A percentile compares a stretch with the other conserved stretches of the same genome.
Conservation (phyloP, 1,139 yeast genomes). For the Spencermartinsiella ligniputridi region DNA sequence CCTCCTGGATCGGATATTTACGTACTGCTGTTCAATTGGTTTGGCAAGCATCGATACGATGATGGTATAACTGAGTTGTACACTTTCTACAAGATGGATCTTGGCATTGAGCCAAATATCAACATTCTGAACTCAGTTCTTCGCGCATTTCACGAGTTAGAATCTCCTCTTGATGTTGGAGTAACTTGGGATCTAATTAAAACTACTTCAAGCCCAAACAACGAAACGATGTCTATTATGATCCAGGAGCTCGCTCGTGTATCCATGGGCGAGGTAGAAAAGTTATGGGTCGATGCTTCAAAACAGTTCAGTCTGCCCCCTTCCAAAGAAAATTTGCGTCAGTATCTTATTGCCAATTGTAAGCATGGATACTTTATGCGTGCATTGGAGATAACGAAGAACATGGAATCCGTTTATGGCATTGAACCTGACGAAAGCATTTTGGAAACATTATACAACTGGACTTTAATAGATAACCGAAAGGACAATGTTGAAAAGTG, state of each 20-base stretch:
- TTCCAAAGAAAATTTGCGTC: slow-evolving; percentile 51
- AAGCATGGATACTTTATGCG: slow-evolving; percentile 59
- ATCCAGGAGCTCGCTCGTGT: slow-evolving; percentile 57
- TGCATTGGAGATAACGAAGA: slow-evolving; percentile 51
- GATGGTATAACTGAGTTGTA: slow-evolving; percentile 69
- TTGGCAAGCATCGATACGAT: slow-evolving; percentile 56
- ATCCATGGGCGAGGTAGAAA: slow-evolving; percentile 55
- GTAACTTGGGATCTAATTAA: slow-evolving; percentile 27
- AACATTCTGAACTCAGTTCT: slow-evolving; percentile 57
- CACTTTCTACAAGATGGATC: slow-evolving; percentile 62
- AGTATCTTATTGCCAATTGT: slow-evolving; percentile 69
- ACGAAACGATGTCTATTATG: slow-evolving; percentile 69
- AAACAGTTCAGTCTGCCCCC: slow-evolving; percentile 50
- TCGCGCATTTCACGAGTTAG: slow-evolving; percentile 62
- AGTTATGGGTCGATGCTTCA: slow-evolving; percentile 62
- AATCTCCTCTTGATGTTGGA: slow-evolving; percentile 45
- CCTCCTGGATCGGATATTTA: slow-evolving; percentile 69
- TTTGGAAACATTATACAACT: slow-evolving; percentile 55
- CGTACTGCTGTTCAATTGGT: slow-evolving; percentile 53
- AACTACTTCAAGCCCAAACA: slow-evolving; percentile 34
- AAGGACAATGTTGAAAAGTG: slow-evolving; percentile 49
- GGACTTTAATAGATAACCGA: slow-evolving; percentile 48
- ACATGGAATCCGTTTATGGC: slow-evolving; percentile 48
- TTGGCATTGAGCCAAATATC: slow-evolving; percentile 54
- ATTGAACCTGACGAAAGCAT: slow-evolving; percentile 48